Evolutionary conservation across 257 asterid species (phyloP).

Genomic region (Ajuga chamaepitys): DNA sequence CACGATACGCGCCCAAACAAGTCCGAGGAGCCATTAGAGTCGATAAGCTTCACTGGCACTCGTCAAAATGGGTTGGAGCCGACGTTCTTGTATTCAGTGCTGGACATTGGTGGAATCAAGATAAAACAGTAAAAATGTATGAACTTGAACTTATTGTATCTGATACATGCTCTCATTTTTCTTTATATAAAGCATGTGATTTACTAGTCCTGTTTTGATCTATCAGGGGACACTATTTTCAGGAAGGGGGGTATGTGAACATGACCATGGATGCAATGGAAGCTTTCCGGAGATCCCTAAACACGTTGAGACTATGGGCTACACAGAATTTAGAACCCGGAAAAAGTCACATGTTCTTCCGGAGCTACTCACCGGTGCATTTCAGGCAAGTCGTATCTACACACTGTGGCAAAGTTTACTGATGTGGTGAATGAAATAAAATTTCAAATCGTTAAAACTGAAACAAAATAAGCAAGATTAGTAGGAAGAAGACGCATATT

Average conservation of each 20-base stretch:
- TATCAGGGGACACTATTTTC: constrained; percentile 78
- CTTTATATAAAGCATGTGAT: neutral
- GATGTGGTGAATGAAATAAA: no score
- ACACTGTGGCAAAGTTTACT: no score
- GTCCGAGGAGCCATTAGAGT: constrained; percentile 61
- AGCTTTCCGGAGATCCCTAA: constrained; percentile 63
- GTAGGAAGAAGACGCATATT: no score
- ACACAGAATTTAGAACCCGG: constrained; percentile 27
- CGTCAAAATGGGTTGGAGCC: constrained; percentile 63
- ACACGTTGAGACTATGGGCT: constrained; percentile 52
- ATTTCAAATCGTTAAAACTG: no score
- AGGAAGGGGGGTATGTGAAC: constrained; percentile 53
- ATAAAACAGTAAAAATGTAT: constrained; percentile 65
- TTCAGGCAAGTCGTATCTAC: constrained; percentile 27
- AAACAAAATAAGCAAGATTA: no score
- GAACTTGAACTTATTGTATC: neutral
- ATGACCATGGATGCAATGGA: constrained; percentile 71
- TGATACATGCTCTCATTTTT: neutral
- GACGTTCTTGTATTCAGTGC: constrained; percentile 64
- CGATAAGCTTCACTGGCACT: constrained; percentile 74
- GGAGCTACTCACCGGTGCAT: constrained; percentile 88
- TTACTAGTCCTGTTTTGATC: neutral
- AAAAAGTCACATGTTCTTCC: constrained; percentile 47
- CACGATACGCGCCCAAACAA: constrained; percentile 36
- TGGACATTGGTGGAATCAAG: constrained; percentile 96